Percentiles rank a stretch among this genome's conserved stretches.
Conservation (phyloP, 345 rosid genomes). For the Triadica sebifera region DNA sequence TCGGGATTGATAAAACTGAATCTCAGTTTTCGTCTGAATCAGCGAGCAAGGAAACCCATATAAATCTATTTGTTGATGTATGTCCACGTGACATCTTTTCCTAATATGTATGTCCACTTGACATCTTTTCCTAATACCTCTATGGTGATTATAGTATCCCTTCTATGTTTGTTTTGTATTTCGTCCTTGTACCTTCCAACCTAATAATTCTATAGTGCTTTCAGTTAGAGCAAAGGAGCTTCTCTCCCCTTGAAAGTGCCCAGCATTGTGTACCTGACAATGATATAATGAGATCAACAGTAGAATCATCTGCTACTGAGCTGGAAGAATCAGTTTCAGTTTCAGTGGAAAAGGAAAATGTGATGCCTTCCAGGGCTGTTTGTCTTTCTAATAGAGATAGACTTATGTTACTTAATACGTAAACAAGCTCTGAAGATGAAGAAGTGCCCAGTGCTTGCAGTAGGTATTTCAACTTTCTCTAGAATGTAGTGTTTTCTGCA, state of each 20-base stretch:
- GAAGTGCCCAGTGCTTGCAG: conserved; percentile 81
- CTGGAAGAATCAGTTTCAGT: conserved; percentile 23
- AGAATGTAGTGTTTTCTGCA: neutral
- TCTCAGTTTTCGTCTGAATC: conserved; percentile 24
- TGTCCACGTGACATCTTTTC: no score
- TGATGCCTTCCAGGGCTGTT: conserved; percentile 30
- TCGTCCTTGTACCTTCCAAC: conserved; percentile 8
- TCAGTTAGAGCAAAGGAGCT: conserved; percentile 33
- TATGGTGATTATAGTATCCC: conserved; percentile 29
- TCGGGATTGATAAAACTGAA: conserved; percentile 26
- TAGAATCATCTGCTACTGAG: conserved; percentile 26
- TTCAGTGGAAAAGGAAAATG: conserved; percentile 25
- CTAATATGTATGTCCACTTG: no score
- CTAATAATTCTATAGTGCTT: conserved; percentile 10
- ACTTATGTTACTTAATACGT: conserved; percentile 78
- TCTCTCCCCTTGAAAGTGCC: conserved; percentile 17
- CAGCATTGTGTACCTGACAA: conserved; percentile 21
- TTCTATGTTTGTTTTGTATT: conserved; percentile 19
- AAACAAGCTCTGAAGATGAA: conserved; percentile 85
- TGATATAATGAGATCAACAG: conserved; percentile 26
- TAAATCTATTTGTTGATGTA: conserved; percentile 18
- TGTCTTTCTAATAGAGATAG: conserved; percentile 78
- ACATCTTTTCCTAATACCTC: conserved; percentile 30
- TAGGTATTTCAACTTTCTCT: conserved; percentile 46
- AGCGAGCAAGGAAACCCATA: conserved; percentile 18